Evolutionary conservation across 2,329 filamentous ascomycete genomes (phyloP).

Genomic region (Juglanconis oblonga): DNA sequence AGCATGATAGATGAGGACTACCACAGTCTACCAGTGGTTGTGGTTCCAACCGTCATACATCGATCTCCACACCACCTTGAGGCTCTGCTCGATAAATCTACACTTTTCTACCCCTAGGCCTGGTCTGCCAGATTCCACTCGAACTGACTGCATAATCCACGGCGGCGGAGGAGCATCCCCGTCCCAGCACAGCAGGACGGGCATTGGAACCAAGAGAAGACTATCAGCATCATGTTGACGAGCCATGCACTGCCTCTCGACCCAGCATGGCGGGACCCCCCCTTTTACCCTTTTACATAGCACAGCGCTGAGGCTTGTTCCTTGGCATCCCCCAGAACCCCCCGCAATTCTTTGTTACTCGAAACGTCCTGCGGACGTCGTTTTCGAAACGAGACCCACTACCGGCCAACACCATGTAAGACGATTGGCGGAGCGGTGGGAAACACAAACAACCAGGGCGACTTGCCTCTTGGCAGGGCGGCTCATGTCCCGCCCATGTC

Average conservation of each 20-base stretch:
- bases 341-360: slow-evolving; percentile 3
- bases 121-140: too few relatives aligned
- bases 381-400: slow-evolving; percentile 5
- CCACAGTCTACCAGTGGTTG: too few relatives aligned
- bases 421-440: slow-evolving; percentile 3
- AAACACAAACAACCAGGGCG: not conserved
- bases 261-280: not conserved
- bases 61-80: not conserved
- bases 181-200: too few relatives aligned
- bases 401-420: not conserved
- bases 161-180: too few relatives aligned
- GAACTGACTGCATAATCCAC: too few relatives aligned
- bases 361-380: not conserved
- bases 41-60: not conserved
- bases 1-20: too few relatives aligned
- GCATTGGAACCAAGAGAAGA: too few relatives aligned
- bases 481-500: not conserved
- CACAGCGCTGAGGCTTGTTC: not conserved
- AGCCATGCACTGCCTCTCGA: not conserved
- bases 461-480: slow-evolving; percentile 10
- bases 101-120: too few relatives aligned
- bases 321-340: not conserved
- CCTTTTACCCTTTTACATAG: not conserved
- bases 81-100: not conserved
- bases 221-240: too few relatives aligned